A percentile compares a stretch with the other conserved stretches of the same genome.
phyloP scores from a whole-genome alignment of 2,329 filamentous ascomycete genomes.

The Beauveria rudraprayagi region DNA sequence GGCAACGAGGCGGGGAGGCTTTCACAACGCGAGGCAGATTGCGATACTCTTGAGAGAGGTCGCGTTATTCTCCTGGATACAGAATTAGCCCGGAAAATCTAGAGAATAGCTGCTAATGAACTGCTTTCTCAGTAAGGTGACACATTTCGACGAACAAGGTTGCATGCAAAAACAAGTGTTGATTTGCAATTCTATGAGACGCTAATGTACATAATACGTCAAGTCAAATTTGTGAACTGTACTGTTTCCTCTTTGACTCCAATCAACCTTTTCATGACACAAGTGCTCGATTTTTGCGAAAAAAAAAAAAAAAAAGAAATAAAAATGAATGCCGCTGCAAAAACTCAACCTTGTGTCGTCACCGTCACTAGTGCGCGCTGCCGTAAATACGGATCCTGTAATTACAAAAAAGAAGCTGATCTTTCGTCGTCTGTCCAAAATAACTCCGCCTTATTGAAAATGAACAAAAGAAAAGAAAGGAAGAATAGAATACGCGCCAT shows the following conservation, averaged over 20 bases:
- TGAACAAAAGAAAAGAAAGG: background rate
- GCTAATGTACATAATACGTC: background rate
- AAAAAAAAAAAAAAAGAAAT: background rate
- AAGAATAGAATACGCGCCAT: background rate
- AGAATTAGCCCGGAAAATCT: background rate
- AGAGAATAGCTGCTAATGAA: background rate
- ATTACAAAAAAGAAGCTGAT: background rate
- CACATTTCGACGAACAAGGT: background rate
- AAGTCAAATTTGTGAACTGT: background rate
- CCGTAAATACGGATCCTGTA: no score
- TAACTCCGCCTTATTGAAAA: background rate
- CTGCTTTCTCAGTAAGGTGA: background rate
- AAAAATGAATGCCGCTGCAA: background rate
- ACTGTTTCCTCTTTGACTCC: background rate
- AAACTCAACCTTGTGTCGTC: background rate
- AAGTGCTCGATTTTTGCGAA: background rate
- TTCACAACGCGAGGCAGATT: no score
- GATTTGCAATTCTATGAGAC: background rate
- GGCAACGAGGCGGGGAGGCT: background rate
- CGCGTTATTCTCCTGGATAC: background rate
- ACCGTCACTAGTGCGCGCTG: no score
- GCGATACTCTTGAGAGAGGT: background rate
- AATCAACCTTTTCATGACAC: background rate
- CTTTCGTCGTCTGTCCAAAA: background rate
- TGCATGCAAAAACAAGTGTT: background rate